Conservation (phyloP, 2,329 filamentous ascomycete species). For the Apiospora hydei region DNA sequence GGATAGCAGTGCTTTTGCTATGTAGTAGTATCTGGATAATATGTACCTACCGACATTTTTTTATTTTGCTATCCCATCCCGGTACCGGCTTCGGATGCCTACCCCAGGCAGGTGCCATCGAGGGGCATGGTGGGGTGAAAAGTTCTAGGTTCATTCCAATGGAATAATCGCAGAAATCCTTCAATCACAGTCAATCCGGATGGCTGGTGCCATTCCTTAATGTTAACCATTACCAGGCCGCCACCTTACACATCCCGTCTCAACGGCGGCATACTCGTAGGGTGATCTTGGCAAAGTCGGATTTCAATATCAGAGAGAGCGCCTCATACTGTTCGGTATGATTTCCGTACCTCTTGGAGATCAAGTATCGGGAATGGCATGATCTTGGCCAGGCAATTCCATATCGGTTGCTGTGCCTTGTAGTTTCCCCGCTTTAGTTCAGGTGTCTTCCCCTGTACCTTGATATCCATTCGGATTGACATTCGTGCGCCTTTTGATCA, state of each 20-base stretch:
- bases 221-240: not conserved
- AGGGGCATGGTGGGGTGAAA: no score
- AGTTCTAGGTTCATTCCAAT: no score
- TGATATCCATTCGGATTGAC: not conserved
- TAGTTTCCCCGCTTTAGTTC: not conserved
- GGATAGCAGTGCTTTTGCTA: no score
- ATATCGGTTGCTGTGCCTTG: not conserved
- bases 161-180: not conserved
- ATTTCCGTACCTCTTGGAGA: not conserved
- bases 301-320: not conserved
- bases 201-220: not conserved
- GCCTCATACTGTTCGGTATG: not conserved
- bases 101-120: no score
- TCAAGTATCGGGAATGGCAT: not conserved
- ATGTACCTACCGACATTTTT: no score
- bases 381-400: not conserved
- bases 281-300: not conserved
- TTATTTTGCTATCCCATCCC: not conserved
- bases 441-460: not conserved
- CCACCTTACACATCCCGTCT: not conserved
- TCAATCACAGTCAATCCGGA: not conserved
- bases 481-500: slow-evolving; percentile 5
- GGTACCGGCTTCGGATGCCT: not conserved
- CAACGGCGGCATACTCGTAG: not conserved
- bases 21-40: no score